Evolutionary conservation across 805 yeast genomes (phyloP), one percentile per base, ranked within the genome.

Genomic region (Monosporozyma aerobia): DNA sequence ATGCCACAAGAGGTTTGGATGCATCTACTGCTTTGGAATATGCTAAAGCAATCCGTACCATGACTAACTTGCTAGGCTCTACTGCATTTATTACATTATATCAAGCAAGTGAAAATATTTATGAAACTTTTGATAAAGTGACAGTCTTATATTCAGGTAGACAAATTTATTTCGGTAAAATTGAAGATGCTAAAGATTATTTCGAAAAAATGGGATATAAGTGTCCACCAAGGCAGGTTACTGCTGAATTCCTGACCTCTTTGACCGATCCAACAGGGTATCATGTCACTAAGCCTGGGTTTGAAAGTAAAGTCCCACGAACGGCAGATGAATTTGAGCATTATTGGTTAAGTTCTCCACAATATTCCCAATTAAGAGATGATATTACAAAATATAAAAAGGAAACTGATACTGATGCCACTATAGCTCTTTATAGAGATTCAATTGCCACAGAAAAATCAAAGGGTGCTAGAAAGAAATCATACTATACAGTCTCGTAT

Each of bases 1-100:
- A 80, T 57, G 78, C 83, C n/a, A 80, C 85, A 14, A 76, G 83
- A 73, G 85, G 85, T 57, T 73, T 80, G 64, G 85, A 80, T 70
- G 73, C 85, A 14, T 82, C 84, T 25, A 78, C 83, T 43, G 90
- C 90, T 1, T 70, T 81, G 54, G 87, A 83, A 64, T 84, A 78
- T 59, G 73, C 82, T 39, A 72, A 78, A 57, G 81, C 85, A 23
- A 73, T 85, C 52, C 78, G 83, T 57, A 73, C 77, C 3, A 69
- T 78, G 33, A 80, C 86, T 4, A 69, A 74, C 48, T 66, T 80
- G 49, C 64, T 77, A 56, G 71, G 73, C 10, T 73, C 77, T 6
- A 74, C 82, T 3, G 79, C 85, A 1, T 69, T 81, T 48, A 80
- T 81, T 44, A 82, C 87, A 44, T 76, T 82, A 49, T 78, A 78